Conservation (phyloP, 2,329 filamentous ascomycete genomes). For the Orbilia ellipsospora region DNA sequence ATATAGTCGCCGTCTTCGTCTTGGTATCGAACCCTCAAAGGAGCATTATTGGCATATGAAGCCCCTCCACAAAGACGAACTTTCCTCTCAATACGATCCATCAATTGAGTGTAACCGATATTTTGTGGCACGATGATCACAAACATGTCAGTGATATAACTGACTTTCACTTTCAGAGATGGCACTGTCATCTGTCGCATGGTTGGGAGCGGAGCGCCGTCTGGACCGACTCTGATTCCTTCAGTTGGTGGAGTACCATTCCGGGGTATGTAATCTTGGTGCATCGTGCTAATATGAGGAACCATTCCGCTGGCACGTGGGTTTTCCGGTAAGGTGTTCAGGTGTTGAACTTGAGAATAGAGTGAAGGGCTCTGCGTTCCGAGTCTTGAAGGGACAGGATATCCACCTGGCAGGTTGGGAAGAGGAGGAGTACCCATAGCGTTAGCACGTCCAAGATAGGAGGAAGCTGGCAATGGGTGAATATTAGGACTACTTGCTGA, state of each 20-base stretch:
- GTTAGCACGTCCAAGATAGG: conserved; percentile 66
- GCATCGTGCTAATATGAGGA: conserved; percentile 61
- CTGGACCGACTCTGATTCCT: conserved; percentile 27
- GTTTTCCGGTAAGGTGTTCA: conserved; percentile 45
- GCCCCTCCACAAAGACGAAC: conserved; percentile 77
- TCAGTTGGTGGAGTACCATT: conserved; percentile 44
- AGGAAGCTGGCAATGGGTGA: conserved; percentile 75
- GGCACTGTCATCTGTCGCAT: conserved; percentile 60
- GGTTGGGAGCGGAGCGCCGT: conserved; percentile 8
- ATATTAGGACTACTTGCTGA: conserved; percentile 97
- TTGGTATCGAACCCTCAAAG: conserved; percentile 84
- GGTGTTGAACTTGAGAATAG: conserved; percentile 49
- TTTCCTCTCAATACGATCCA: conserved; percentile 96
- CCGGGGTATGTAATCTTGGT: conserved; percentile 58
- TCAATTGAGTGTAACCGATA: conserved; percentile 91
- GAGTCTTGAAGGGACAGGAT: conserved; percentile 38
- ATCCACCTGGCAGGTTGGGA: conserved; percentile 61
- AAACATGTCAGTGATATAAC: conserved; percentile 76
- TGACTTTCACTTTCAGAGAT: conserved; percentile 95
- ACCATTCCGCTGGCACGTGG: conserved; percentile 55
- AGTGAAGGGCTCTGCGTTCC: conserved; percentile 40
- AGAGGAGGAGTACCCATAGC: conserved; percentile 67
- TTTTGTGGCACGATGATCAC: conserved; percentile 90
- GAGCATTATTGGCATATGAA: conserved; percentile 79
- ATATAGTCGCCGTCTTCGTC: conserved; percentile 95